Base-by-base conservation (phyloP, 805 yeast species). In the Starmera dryadoides region DNA sequence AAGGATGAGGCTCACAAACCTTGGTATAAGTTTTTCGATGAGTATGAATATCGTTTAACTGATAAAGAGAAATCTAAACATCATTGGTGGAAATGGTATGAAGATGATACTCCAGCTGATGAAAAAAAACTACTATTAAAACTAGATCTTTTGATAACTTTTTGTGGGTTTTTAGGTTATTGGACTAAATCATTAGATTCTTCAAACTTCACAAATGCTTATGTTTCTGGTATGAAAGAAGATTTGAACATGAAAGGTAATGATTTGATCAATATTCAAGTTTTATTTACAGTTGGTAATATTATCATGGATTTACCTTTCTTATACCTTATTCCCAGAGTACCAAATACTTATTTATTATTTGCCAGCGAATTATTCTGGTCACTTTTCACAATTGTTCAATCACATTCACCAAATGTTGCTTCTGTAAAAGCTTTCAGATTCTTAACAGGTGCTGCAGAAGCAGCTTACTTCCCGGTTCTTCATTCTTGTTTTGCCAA, bases 121-220 rank as follows among this genome's bases (percentile, higher is more conserved):
- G 69, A 64, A 39, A 65, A 69, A 35, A 59, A 55, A 18, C 53
- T 76, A 33, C 50, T 75, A 14, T 53, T 63, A 46, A 79, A 79
- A 50, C 50, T 79, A 23, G 86, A 79, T 48, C 39, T 74, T 6
- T 52, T 77, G 30, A 58, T 81, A 39, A 66, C 77, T 10, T 59
- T 70, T 34, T 77, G 76, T 48, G 69, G 80, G 6, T 71, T 79
- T 50, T 55, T 77, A 45, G 71, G 76, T 8, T 79, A 80, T 58
- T 82, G 84, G 84, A 75, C 79, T 37, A 79, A 79, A 52, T 75
- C 76, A 38, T 62, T 81, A 36, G 87, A 81, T 52, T 68, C 68
- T 37, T 64, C 74, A 33, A 81, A 81, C 54, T 61, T 75, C 40
- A 72, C 72, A 32, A 77, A 77, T 50, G 87, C 87, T 1, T 81